Evolutionary conservation across 2,329 filamentous ascomycete genomes (phyloP), one percentile per base, ranked within the genome.

Genomic region (Cladophialophora chaetospira): DNA sequence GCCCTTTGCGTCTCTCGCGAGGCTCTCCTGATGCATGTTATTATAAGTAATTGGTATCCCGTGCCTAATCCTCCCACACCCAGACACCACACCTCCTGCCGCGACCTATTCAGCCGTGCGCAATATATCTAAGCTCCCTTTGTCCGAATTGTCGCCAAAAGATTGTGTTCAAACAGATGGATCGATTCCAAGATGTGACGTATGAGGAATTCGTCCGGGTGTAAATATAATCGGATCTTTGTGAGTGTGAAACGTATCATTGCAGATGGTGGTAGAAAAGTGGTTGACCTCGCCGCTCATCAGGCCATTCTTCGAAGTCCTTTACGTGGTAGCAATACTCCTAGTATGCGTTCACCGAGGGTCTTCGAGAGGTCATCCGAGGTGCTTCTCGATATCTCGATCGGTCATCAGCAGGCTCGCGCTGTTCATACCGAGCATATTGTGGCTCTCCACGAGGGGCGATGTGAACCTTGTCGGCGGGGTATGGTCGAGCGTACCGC

Each of bases 271-370:
- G 25, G 17, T 33, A 38, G 33, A 57, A 51, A 25, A 42, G 10
- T n/a, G 36, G 23, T 8, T 8, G 8, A 19, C 3, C 6, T 21
- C 17, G 36, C 10, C 13, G 6, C 36, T n/a, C 23, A 45, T 17
- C n/a, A n/a, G 56, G 21, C 31, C 33, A 29, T 21, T 25, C 25
- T 43, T 5, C 40, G 5, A 15, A 23, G 31, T 15, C 17, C 21
- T 26, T 23, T 17, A 21, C 43, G 25, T 29, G 19, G 15, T 31
- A 6, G 15, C 35, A 15, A 43, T 29, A 17, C 50, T 40, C 29
- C 47, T 47, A 60, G 33, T 60, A 60, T 17, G 48, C 58, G 25
- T 55, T 60, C 23, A 62, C 57, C 6, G 60, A 62, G 15, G 60
- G 60, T 17, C 60, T 53, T 55, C 60, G 42, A 13, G 53, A 23